phyloP scores from a whole-genome alignment of 176 grass and related monocot species.

The Phoenix dactylifera region DNA sequence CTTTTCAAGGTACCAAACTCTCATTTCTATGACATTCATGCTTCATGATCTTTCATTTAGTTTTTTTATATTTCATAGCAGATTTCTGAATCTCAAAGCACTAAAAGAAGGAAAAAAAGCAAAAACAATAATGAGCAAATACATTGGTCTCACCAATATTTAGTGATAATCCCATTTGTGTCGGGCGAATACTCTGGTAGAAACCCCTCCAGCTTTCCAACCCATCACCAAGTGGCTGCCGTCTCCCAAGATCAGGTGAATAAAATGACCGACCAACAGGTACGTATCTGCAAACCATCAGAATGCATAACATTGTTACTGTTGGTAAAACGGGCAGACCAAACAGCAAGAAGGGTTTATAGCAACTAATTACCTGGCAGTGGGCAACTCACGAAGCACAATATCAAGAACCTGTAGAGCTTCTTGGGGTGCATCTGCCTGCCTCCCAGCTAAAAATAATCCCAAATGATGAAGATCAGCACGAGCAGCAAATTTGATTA shows the following conservation, averaged over 20 bases:
- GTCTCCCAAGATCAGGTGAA: slow-evolving; percentile 77
- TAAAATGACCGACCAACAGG: slow-evolving; percentile 87
- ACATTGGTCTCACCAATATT: slow-evolving; percentile 61
- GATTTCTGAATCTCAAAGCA: background rate
- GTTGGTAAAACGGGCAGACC: too few relatives aligned
- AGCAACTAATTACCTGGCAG: slow-evolving; percentile 40
- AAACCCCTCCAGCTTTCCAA: slow-evolving; percentile 93
- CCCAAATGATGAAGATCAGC: slow-evolving; percentile 86
- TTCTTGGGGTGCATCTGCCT: slow-evolving; percentile 91
- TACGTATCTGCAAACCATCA: slow-evolving; percentile 40
- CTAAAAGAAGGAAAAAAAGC: background rate
- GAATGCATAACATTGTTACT: background rate
- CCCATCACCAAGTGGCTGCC: slow-evolving; percentile 76
- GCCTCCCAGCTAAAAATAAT: slow-evolving; percentile 81
- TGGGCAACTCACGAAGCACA: slow-evolving; percentile 84
- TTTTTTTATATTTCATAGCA: too few relatives aligned
- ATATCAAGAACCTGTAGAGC: slow-evolving; percentile 96
- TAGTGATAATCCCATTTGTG: slow-evolving; percentile 88
- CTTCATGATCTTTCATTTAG: too few relatives aligned
- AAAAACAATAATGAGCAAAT: background rate
- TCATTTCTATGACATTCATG: too few relatives aligned
- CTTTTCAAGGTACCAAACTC: too few relatives aligned
- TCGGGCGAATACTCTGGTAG: slow-evolving; percentile 91
- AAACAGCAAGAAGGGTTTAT: too few relatives aligned
- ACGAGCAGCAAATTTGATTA: slow-evolving; percentile 91